Evolutionary conservation across 306 rosid species (phyloP), one percentile per base, ranked within the genome.

Genomic region (Psophocarpus tetragonolobus): DNA sequence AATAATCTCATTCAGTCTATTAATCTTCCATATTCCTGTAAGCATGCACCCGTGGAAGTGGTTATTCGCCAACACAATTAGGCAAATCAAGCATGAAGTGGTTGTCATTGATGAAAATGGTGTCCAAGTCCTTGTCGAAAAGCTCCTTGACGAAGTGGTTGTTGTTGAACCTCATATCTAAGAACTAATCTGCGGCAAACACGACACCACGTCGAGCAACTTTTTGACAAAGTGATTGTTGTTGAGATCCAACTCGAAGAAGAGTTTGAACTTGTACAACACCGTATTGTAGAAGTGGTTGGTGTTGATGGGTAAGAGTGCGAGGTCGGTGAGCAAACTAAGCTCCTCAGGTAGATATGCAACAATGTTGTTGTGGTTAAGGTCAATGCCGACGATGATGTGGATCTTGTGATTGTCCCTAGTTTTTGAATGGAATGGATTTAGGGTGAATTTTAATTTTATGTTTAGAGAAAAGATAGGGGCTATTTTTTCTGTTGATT

Each of bases 311-410:
- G 92, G 99, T 61, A 95, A 82, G 18, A 95, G 85, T 5, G 97
- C 96, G 1, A 95, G 95, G 83, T 95, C 99, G 0, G 24, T 38
- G 2, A 95, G 89, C 1, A 95, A 33, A 3, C 96, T 94, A 0
- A 95, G 93, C 88, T 95, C 99, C 32, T 88, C 96, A 6, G 99
- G 99, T 29, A 95, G 68, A 72, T 92, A 92, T 1, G 97, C 99
- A 13, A 97, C 99, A 73, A 95, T 95, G 87, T 95, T 97, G 35
- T 88, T 95, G 30, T 91, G 97, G 85, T 95, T 95, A 71, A 95
- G 97, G 75, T 95, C 98, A 77, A 95, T 89, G 21, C 98, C 98
- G 38, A 97, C 97, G 21, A 95, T 97, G 26, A 94, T 89, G 1
- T 73, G 83, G 87, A 91, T 86, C 66, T 38, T 74, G 17, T 20